Conservation (phyloP, 2,329 filamentous ascomycete species). For the Beauveria bassiana region DNA sequence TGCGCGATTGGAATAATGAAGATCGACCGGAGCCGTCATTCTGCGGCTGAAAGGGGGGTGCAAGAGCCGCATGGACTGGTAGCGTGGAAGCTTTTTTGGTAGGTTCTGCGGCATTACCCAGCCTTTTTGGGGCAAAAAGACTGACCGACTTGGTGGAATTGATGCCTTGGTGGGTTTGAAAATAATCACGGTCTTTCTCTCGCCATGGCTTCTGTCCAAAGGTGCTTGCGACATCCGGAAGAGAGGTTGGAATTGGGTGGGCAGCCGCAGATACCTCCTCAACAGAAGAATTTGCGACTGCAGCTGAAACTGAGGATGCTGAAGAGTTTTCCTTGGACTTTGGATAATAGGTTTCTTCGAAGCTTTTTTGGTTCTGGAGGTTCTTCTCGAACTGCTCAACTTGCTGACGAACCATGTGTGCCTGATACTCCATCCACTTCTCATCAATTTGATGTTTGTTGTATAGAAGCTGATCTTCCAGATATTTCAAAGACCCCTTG, state of each 20-base stretch:
- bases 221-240: neutral
- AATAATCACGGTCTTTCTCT: conserved; percentile 11
- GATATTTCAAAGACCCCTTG: conserved; percentile 43
- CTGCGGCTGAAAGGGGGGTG: conserved; percentile 39
- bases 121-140: conserved; percentile 15
- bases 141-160: conserved; percentile 23
- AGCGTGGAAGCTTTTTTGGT: conserved; percentile 30
- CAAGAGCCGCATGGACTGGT: conserved; percentile 39
- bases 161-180: conserved; percentile 18
- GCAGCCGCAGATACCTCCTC: conserved; percentile 12
- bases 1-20: neutral
- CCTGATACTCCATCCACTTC: conserved; percentile 38
- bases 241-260: neutral
- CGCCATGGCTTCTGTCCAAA: conserved; percentile 10
- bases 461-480: conserved; percentile 51
- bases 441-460: conserved; percentile 58
- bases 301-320: conserved; percentile 10
- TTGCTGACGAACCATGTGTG: conserved; percentile 33
- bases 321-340: conserved; percentile 22
- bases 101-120: conserved; percentile 18
- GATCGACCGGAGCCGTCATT: neutral
- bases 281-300: conserved; percentile 4
- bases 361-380: conserved; percentile 35
- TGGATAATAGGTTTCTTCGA: conserved; percentile 37
- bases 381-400: conserved; percentile 44